Conservation (phyloP, 1,284 basidiomycete genomes). For the Heliocybe sulcata region DNA sequence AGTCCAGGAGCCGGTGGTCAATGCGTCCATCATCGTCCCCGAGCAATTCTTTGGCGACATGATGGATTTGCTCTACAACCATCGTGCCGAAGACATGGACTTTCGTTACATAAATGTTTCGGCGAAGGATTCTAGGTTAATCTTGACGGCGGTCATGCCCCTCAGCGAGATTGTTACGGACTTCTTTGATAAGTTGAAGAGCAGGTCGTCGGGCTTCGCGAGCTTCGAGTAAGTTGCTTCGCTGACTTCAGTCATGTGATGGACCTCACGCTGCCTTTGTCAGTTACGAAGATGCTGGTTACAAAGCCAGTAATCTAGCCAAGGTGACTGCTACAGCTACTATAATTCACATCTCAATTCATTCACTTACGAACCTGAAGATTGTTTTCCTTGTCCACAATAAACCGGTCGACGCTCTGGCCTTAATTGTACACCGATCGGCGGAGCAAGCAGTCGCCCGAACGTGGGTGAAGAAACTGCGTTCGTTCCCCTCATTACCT, state of each 20-base stretch:
- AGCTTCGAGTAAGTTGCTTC: constrained; percentile 72
- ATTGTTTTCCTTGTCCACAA: constrained; percentile 86
- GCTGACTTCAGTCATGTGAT: constrained; percentile 2
- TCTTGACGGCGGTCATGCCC: constrained; percentile 79
- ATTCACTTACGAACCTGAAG: constrained; percentile 24
- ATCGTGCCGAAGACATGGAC: constrained; percentile 73
- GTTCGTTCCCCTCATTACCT: constrained; percentile 35
- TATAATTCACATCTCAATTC: neutral
- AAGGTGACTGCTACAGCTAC: constrained; percentile 43
- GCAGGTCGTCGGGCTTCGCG: constrained; percentile 85
- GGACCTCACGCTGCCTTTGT: constrained; percentile 6
- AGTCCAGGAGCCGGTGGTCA: constrained; percentile 85
- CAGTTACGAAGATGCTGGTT: constrained; percentile 90
- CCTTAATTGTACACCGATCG: constrained; percentile 79
- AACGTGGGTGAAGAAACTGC: constrained; percentile 85
- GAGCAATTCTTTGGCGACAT: constrained; percentile 87
- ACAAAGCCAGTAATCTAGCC: constrained; percentile 69
- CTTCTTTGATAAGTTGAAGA: constrained; percentile 91
- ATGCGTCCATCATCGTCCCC: constrained; percentile 89
- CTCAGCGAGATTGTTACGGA: constrained; percentile 88
- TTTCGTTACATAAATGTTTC: constrained; percentile 72
- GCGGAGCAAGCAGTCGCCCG: constrained; percentile 67
- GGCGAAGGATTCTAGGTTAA: constrained; percentile 51
- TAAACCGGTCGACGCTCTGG: constrained; percentile 87
- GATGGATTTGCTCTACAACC: constrained; percentile 85